A percentile compares a stretch with the other conserved stretches of the same genome.
Conservation (phyloP, 2,329 filamentous ascomycete genomes). For the Ophiostoma montium region DNA sequence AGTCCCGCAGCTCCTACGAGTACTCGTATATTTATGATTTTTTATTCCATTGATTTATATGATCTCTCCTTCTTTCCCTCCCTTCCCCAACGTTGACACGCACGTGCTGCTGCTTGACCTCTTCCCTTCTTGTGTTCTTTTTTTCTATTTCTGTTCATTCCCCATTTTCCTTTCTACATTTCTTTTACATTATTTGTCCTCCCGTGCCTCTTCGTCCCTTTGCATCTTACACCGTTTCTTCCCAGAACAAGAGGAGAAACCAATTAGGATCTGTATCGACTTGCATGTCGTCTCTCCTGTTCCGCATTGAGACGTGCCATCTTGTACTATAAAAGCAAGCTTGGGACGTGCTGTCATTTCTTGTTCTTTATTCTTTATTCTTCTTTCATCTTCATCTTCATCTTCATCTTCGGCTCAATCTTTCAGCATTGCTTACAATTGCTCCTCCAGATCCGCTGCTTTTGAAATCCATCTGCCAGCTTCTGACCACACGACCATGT, state of each 20-base stretch:
- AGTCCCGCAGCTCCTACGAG: background rate
- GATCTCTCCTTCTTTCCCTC: background rate
- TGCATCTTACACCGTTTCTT: conserved; percentile 1
- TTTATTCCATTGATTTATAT: background rate
- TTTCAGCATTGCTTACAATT: background rate
- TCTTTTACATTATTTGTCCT: background rate
- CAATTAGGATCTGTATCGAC: background rate
- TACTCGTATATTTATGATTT: background rate
- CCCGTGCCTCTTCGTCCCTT: background rate
- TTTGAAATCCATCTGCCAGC: background rate
- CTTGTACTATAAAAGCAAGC: background rate
- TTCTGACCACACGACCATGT: conserved; percentile 1
- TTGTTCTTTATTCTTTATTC: background rate
- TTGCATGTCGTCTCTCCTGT: background rate
- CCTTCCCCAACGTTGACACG: background rate
- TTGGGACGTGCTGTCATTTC: background rate
- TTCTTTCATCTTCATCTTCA: background rate
- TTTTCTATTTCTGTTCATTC: background rate
- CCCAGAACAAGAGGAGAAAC: background rate
- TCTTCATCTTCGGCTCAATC: background rate
- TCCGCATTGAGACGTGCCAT: background rate
- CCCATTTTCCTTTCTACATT: background rate
- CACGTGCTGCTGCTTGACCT: background rate
- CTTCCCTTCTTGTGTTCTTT: background rate
- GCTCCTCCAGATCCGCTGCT: background rate